phyloP scores from a whole-genome alignment of 2,329 filamentous ascomycete species.

The Epicoccum sorghinum region DNA sequence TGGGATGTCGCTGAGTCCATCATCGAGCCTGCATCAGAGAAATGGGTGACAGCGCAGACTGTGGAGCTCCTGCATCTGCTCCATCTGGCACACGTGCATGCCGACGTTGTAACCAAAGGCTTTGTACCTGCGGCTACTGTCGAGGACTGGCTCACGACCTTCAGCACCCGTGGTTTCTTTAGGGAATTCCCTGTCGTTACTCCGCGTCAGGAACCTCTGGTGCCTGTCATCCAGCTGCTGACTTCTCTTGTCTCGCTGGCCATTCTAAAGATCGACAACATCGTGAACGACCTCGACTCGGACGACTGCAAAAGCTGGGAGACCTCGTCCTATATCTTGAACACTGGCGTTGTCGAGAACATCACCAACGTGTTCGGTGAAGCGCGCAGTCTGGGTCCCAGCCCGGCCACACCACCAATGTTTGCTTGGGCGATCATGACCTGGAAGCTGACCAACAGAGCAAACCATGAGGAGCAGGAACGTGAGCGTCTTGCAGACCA shows the following conservation, averaged over 20 bases:
- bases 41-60: constrained; percentile 68
- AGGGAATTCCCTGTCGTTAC: constrained; percentile 64
- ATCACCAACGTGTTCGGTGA: constrained; percentile 74
- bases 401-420: constrained; percentile 72
- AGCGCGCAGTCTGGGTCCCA: constrained; percentile 59
- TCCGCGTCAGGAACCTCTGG: constrained; percentile 52
- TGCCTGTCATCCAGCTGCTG: constrained; percentile 71
- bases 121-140: constrained; percentile 41
- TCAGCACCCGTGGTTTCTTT: constrained; percentile 62
- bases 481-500: constrained; percentile 36
- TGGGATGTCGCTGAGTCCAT: constrained; percentile 58
- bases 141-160: constrained; percentile 42
- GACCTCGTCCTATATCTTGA: constrained; percentile 68
- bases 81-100: constrained; percentile 73
- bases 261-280: constrained; percentile 71
- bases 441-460: constrained; percentile 33
- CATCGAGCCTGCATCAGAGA: constrained; percentile 62
- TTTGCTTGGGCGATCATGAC: constrained; percentile 80
- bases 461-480: constrained; percentile 33
- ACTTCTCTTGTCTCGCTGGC: constrained; percentile 73
- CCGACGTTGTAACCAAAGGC: constrained; percentile 58
- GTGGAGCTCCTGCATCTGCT: constrained; percentile 76
- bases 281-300: constrained; percentile 55
- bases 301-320: constrained; percentile 36
- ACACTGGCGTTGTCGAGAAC: constrained; percentile 70